Percentiles rank a stretch among this genome's conserved stretches.
Conservation (phyloP, 1,284 basidiomycete genomes). For the Moesziomyces sp. region DNA sequence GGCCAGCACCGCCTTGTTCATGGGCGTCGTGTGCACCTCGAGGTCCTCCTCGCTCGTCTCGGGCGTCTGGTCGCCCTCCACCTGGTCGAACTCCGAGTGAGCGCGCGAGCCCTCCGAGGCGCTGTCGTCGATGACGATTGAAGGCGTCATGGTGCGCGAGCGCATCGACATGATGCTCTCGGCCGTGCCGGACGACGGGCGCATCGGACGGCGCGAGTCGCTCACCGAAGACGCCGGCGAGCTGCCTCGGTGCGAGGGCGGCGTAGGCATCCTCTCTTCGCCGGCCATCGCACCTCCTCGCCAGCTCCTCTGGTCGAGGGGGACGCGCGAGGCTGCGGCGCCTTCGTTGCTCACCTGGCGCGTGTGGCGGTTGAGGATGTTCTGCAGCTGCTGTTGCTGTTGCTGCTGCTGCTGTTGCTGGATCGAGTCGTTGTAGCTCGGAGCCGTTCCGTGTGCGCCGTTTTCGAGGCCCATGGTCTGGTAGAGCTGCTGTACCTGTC, state of each 20-base stretch:
- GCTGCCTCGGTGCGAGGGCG: conserved; percentile 25
- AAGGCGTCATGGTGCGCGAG: conserved; percentile 49
- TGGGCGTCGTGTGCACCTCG: conserved; percentile 36
- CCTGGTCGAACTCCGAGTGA: conserved; percentile 35
- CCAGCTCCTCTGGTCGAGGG: conserved; percentile 47
- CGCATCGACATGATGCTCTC: conserved; percentile 51
- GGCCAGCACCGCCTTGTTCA: conserved; percentile 27
- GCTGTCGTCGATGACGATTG: conserved; percentile 59
- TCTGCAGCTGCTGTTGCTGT: conserved; percentile 42
- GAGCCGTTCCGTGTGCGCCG: conserved; percentile 2
- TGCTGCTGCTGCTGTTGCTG: conserved; percentile 38
- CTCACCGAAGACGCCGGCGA: conserved; percentile 40
- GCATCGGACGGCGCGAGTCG: conserved; percentile 28
- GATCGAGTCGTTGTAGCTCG: conserved; percentile 5
- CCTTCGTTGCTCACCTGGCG: conserved; percentile 40
- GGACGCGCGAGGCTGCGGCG: conserved; percentile 16
- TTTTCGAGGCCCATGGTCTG: conserved; percentile 46
- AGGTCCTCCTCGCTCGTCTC: conserved; percentile 62
- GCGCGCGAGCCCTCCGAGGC: conserved; percentile 51
- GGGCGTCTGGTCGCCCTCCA: conserved; percentile 55
- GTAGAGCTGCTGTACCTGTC: conserved; percentile 55
- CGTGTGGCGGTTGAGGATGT: conserved; percentile 36
- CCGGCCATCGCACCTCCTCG: conserved; percentile 17
- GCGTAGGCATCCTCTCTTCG: conserved; percentile 27
- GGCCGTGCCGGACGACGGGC: conserved; percentile 36